Base-by-base conservation (phyloP, 164 flowering plant species). In the Warburgia ugandensis region DNA sequence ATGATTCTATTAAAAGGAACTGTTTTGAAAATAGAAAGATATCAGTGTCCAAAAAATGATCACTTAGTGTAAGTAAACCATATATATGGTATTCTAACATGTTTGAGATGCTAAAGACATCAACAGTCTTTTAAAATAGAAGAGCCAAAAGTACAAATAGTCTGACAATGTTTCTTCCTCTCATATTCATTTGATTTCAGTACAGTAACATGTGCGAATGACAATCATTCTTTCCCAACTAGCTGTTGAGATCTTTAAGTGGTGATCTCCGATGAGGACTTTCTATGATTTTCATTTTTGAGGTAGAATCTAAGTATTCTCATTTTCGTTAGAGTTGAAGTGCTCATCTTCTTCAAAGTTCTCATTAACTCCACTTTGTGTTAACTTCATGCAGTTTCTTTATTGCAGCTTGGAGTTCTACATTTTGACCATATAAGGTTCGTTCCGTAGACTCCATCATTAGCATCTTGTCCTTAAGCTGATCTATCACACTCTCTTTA, bases 181-280 rank as follows among this genome's bases (percentile, higher is more conserved):
- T n/a, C n/a, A n/a, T n/a, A n/a, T n/a, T n/a, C n/a, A n/a, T n/a
- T n/a, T n/a, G n/a, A n/a, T n/a, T n/a, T n/a, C n/a, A n/a, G n/a
- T n/a, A n/a, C n/a, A n/a, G n/a, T n/a, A n/a, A n/a, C n/a, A n/a
- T n/a, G n/a, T n/a, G n/a, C n/a, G n/a, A n/a, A n/a, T n/a, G n/a
- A n/a, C n/a, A n/a, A n/a, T n/a, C n/a, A n/a, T n/a, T n/a, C n/a
- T n/a, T n/a, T n/a, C n/a, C n/a, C n/a, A n/a, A n/a, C n/a, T n/a
- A n/a, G n/a, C n/a, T n/a, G n/a, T 52, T 52, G 35, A 52, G 46
- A 21, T 63, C 75, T 45, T 41, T 65, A 33, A 74, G 40, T 48
- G 75, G 75, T 14, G 55, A 60, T 53, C 78, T 69, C 54, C 40
- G n/a, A n/a, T n/a, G n/a, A n/a, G n/a, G n/a, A n/a, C n/a, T n/a